A percentile compares a stretch with the other conserved stretches of the same genome.
These are phyloP conservation scores for Cyclanthera cordifolia DNA, from an alignment of 306 rosid genomes.

Conservation along the genomic window DNA sequence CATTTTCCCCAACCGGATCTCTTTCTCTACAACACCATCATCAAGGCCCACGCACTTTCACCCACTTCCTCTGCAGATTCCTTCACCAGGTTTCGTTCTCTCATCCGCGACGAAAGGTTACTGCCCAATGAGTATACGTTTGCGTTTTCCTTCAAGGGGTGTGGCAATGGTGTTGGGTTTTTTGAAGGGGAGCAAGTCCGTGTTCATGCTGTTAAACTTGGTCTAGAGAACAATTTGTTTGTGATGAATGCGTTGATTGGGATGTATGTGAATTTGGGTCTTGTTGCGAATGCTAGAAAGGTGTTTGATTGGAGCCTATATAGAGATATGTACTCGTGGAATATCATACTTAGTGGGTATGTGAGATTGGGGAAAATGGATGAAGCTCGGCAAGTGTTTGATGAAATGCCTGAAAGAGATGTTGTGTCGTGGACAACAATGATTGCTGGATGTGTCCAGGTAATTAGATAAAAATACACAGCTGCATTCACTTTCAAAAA, in stretches of 20 bases:
- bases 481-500: neutral
- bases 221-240: constrained; percentile 43
- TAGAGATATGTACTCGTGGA: constrained; percentile 57
- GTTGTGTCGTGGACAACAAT: constrained; percentile 58
- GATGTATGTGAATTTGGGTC: constrained; percentile 31
- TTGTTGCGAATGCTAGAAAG: constrained; percentile 30
- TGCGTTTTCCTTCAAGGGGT: constrained; percentile 40
- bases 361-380: constrained; percentile 31
- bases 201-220: constrained; percentile 35
- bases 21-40: constrained; percentile 43
- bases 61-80: constrained; percentile 28
- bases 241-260: constrained; percentile 50
- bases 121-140: constrained; percentile 37
- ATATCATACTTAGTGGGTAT: constrained; percentile 42
- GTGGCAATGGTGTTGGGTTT: constrained; percentile 42
- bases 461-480: constrained; percentile 13
- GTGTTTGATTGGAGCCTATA: constrained; percentile 27
- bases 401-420: constrained; percentile 39
- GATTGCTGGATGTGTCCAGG: constrained; percentile 68
- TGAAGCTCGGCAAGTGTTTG: constrained; percentile 37
- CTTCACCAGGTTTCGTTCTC: constrained; percentile 17
- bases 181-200: constrained; percentile 42
- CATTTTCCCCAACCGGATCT: constrained; percentile 41
- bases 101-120: constrained; percentile 19
- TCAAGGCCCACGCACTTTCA: constrained; percentile 36